A percentile compares a stretch with the other conserved stretches of the same genome.
These are phyloP conservation scores for Fusarium burgessii DNA, from an alignment of 2,329 filamentous ascomycete species.

Conservation along the genomic window DNA sequence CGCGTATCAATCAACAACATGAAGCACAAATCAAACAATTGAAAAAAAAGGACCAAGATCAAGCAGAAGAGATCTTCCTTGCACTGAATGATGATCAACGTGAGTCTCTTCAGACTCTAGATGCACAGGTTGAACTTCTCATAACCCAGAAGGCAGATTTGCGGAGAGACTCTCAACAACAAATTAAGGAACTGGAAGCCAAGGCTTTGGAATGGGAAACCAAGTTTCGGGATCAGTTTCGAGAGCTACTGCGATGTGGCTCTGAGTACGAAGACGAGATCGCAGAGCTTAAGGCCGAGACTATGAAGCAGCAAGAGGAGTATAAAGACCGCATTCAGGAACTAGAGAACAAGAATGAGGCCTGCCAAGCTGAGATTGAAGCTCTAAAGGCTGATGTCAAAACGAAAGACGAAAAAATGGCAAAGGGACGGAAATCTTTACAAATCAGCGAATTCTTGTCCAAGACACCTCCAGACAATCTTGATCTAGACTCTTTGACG, in stretches of 20 bases:
- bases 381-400: rapidly evolving
- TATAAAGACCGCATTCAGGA: background rate
- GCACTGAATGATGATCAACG: rapidly evolving
- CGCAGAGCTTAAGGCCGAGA: rapidly evolving
- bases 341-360: background rate
- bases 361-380: background rate
- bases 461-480: background rate
- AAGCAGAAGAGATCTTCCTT: background rate
- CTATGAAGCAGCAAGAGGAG: too few relatives aligned
- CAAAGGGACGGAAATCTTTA: rapidly evolving
- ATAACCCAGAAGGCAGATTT: background rate
- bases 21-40: background rate
- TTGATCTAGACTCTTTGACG: background rate
- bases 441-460: background rate
- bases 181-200: background rate
- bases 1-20: background rate
- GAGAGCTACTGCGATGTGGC: too few relatives aligned
- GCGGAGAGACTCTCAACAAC: background rate
- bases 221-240: too few relatives aligned
- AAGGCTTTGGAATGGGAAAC: too few relatives aligned
- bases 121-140: background rate
- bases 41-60: too few relatives aligned
- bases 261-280: background rate
- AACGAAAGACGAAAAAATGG: background rate
- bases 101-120: background rate